Conservation (phyloP, 1,284 basidiomycete genomes). For the Earliella scabrosa region DNA sequence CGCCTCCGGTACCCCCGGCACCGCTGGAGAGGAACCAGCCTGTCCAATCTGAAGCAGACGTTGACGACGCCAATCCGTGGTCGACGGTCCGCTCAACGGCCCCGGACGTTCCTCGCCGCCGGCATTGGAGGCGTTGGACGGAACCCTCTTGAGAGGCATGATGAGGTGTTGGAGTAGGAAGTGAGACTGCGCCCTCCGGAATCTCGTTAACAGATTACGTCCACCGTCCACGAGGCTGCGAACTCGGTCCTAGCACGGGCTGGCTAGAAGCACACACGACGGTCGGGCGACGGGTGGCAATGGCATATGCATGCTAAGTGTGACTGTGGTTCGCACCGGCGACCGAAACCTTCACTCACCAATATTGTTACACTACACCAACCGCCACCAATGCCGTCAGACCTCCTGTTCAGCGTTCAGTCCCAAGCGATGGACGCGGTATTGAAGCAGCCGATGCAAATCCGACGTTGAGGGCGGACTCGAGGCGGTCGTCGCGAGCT, state of each 20-base stretch:
- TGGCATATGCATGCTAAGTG: too few relatives aligned
- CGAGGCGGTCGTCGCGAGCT: too few relatives aligned
- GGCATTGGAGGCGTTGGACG: slow-evolving; percentile 16
- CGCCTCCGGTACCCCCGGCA: neutral
- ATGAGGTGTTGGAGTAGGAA: too few relatives aligned
- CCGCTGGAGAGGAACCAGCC: slow-evolving; percentile 23
- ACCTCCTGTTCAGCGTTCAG: too few relatives aligned
- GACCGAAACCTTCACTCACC: too few relatives aligned
- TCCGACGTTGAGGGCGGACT: neutral
- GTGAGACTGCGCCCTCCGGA: neutral
- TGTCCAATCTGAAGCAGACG: slow-evolving; percentile 57
- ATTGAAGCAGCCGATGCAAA: neutral
- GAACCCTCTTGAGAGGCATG: slow-evolving; percentile 21
- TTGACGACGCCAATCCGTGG: slow-evolving; percentile 55
- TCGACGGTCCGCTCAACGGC: slow-evolving; percentile 40
- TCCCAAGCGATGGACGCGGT: too few relatives aligned
- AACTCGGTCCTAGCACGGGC: too few relatives aligned
- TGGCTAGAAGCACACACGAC: too few relatives aligned
- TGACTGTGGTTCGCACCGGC: too few relatives aligned
- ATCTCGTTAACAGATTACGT: neutral
- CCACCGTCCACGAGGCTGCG: neutral
- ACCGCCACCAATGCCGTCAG: too few relatives aligned
- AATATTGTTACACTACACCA: too few relatives aligned
- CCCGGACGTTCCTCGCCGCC: slow-evolving; percentile 27
- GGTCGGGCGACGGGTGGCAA: too few relatives aligned